phyloP scores from a whole-genome alignment of 1,284 basidiomycete genomes.

The Exobasidium cylindrosporum region DNA sequence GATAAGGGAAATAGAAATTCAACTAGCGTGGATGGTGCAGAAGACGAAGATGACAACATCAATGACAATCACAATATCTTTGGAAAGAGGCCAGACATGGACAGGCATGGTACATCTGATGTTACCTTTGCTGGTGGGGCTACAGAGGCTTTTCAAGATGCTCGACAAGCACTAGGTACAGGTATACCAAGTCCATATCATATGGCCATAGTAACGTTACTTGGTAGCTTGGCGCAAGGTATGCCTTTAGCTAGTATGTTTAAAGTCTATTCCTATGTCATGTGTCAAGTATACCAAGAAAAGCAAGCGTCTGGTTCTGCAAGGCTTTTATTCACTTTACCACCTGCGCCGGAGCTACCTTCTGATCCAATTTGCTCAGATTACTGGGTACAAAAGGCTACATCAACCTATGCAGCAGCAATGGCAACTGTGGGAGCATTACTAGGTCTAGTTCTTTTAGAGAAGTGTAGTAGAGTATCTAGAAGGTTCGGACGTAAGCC shows the following conservation, averaged over 20 bases:
- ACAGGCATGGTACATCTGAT: slow-evolving; percentile 6
- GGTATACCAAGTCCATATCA: slow-evolving; percentile 36
- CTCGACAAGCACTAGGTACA: slow-evolving; percentile 29
- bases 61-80: neutral
- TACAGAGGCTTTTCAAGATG: slow-evolving; percentile 34
- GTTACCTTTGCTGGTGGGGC: slow-evolving; percentile 28
- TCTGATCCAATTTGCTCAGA: slow-evolving; percentile 33
- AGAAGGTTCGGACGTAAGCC: slow-evolving; percentile 42
- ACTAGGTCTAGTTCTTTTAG: slow-evolving; percentile 37
- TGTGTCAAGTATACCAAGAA: slow-evolving; percentile 38
- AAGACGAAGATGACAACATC: neutral
- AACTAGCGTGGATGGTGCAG: neutral
- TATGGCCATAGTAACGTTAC: slow-evolving; percentile 45
- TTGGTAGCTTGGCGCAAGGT: slow-evolving; percentile 39
- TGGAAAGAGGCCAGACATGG: neutral
- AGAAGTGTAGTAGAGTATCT: slow-evolving; percentile 29
- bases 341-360: slow-evolving; percentile 34
- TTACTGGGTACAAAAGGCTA: slow-evolving; percentile 39
- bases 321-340: neutral
- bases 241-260: slow-evolving; percentile 46
- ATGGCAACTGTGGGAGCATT: slow-evolving; percentile 44
- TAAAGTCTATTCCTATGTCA: slow-evolving; percentile 44
- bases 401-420: slow-evolving; percentile 39
- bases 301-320: slow-evolving; percentile 12
- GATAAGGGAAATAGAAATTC: neutral